phyloP scores from a whole-genome alignment of 202 grass and related monocot species.

The Schoenoplectus triqueter region DNA sequence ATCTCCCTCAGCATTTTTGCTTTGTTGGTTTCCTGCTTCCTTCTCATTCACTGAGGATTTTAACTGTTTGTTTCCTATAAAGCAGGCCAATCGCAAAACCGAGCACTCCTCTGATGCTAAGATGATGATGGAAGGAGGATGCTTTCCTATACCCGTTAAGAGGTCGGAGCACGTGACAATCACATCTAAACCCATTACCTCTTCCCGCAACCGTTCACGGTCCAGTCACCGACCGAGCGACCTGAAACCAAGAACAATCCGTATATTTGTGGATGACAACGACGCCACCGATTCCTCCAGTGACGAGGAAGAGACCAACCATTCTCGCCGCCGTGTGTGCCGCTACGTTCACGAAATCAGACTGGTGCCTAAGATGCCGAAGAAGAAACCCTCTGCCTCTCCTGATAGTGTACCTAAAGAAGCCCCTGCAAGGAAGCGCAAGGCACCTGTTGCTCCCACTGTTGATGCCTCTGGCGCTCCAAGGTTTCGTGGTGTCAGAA shows the following conservation, averaged over 20 bases:
- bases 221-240: not conserved
- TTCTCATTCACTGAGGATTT: constrained; percentile 38
- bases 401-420: constrained; percentile 18
- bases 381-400: constrained; percentile 30
- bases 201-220: not conserved
- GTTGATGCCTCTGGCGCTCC: constrained; percentile 45
- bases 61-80: constrained; percentile 2
- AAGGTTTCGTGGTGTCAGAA: constrained; percentile 82
- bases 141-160: constrained; percentile 47
- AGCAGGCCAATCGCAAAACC: constrained; percentile 34
- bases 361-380: constrained; percentile 36
- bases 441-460: constrained; percentile 12
- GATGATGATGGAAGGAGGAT: constrained; percentile 46
- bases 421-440: constrained; percentile 48
- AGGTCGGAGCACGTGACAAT: constrained; percentile 77
- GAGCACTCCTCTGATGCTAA: constrained; percentile 17
- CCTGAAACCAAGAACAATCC: constrained; percentile 43
- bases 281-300: constrained; percentile 69
- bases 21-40: constrained; percentile 30
- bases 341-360: constrained; percentile 88
- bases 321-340: constrained; percentile 47
- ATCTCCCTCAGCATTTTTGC: not conserved
- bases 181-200: constrained; percentile 37
- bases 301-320: constrained; percentile 31
- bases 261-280: constrained; percentile 75